Percentiles rank a stretch among this genome's conserved stretches.
phyloP scores from a whole-genome alignment of 805 yeast species.

The Spathaspora girioi region DNA sequence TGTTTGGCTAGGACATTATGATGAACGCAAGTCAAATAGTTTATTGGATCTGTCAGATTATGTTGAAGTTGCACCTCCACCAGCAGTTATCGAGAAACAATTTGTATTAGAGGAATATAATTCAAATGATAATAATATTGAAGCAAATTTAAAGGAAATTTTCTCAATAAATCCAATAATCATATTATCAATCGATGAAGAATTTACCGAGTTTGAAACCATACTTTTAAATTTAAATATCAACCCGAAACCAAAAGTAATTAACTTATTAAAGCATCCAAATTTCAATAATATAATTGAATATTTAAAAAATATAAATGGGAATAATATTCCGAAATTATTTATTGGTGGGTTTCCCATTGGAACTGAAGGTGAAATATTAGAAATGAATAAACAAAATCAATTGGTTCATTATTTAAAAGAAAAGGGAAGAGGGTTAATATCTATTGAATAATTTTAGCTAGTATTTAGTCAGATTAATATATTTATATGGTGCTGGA shows the following conservation, averaged over 20 bases:
- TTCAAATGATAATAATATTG: neutral
- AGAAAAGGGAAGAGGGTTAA: slow-evolving; percentile 24
- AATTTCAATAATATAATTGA: slow-evolving; percentile 18
- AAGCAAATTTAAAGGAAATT: slow-evolving; percentile 22
- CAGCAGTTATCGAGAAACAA: neutral
- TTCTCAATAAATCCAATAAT: slow-evolving; percentile 28
- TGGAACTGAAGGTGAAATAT: slow-evolving; percentile 23
- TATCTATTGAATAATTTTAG: slow-evolving; percentile 12
- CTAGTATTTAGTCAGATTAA: neutral
- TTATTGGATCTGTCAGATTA: neutral
- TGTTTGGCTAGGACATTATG: neutral
- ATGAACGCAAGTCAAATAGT: neutral
- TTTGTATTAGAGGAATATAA: neutral
- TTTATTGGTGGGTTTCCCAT: slow-evolving; percentile 32
- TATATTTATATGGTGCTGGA: too few species aligned
- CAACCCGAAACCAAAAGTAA: slow-evolving; percentile 30
- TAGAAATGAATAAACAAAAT: slow-evolving; percentile 16
- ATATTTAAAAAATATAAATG: slow-evolving; percentile 18
- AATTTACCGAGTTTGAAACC: slow-evolving; percentile 12
- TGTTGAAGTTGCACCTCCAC: neutral
- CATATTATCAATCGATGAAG: slow-evolving; percentile 20
- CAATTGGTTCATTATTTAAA: slow-evolving; percentile 20
- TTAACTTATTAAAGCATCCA: slow-evolving; percentile 31
- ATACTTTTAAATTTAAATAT: slow-evolving; percentile 21
- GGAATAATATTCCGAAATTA: slow-evolving; percentile 25